phyloP scores from a whole-genome alignment of 2,329 filamentous ascomycete species.

The Neofusicoccum parvum region DNA sequence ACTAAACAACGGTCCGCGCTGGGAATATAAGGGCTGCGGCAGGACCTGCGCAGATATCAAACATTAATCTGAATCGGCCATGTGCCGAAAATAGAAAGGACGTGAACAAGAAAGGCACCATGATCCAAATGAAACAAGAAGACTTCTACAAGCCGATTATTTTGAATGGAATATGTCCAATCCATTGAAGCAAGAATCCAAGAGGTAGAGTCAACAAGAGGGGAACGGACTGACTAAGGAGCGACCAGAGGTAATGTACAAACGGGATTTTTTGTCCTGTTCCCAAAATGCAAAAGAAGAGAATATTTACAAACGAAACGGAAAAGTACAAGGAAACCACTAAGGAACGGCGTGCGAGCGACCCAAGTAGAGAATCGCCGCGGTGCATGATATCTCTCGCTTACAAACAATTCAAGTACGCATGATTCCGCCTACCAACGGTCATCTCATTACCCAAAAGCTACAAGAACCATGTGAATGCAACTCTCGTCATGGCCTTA shows the following conservation, averaged over 20 bases:
- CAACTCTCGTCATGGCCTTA: constrained; percentile 1
- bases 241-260: constrained; percentile 12
- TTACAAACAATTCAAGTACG: neutral
- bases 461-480: constrained; percentile 4
- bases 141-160: too few species aligned
- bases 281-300: neutral
- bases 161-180: too few species aligned
- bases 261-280: neutral
- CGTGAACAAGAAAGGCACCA: too few species aligned
- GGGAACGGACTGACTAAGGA: neutral
- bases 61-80: too few species aligned
- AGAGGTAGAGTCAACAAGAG: neutral
- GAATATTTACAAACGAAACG: constrained; percentile 13
- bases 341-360: constrained; percentile 8
- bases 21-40: too few species aligned
- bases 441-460: constrained; percentile 12
- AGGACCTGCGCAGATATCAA: too few species aligned
- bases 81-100: too few species aligned
- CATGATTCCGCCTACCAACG: constrained; percentile 11
- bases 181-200: neutral
- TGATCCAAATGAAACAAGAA: too few species aligned
- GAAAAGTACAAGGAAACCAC: neutral
- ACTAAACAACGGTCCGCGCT: too few species aligned
- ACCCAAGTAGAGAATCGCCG: neutral
- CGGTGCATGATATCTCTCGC: constrained; percentile 16